Conservation (phyloP, 2,329 filamentous ascomycete species). For the Immersiporthe knoxdaviesiana region DNA sequence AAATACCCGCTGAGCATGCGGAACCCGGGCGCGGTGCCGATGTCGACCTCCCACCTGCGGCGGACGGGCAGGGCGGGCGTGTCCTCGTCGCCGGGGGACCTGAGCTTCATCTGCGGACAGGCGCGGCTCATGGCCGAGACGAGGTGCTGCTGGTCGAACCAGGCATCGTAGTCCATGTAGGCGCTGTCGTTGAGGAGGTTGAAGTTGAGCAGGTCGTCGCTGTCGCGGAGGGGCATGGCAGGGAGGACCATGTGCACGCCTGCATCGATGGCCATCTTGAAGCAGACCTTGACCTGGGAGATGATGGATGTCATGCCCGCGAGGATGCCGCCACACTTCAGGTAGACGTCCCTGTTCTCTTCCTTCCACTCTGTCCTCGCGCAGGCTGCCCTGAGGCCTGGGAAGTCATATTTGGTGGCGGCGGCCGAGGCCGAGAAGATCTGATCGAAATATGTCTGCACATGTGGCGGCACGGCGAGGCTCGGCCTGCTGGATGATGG, state of each 20-base stretch:
- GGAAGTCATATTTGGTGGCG: constrained; percentile 33
- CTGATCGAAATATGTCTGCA: constrained; percentile 39
- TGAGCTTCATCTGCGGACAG: constrained; percentile 38
- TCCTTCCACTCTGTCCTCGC: constrained; percentile 29
- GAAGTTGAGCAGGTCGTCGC: constrained; percentile 34
- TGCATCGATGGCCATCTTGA: constrained; percentile 39
- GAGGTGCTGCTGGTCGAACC: constrained; percentile 38
- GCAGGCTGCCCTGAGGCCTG: constrained; percentile 31
- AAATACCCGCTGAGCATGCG: constrained; percentile 21
- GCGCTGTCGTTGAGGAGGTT: constrained; percentile 36
- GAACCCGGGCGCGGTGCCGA: constrained; percentile 15
- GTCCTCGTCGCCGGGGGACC: constrained; percentile 29
- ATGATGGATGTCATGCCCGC: constrained; percentile 38
- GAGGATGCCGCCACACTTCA: constrained; percentile 36
- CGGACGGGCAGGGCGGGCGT: constrained; percentile 8
- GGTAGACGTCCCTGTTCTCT: constrained; percentile 31
- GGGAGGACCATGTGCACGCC: constrained; percentile 35
- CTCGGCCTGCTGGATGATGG: neutral
- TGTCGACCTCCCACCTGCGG: constrained; percentile 23
- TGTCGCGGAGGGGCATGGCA: constrained; percentile 36
- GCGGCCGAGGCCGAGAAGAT: constrained; percentile 35
- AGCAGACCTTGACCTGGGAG: constrained; percentile 38
- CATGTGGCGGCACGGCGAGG: constrained; percentile 20
- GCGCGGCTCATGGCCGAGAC: constrained; percentile 28
- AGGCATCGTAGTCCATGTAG: constrained; percentile 36